Evolutionary conservation across 2,329 filamentous ascomycete genomes (phyloP).

Genomic region (Cercospora brassicicola): DNA sequence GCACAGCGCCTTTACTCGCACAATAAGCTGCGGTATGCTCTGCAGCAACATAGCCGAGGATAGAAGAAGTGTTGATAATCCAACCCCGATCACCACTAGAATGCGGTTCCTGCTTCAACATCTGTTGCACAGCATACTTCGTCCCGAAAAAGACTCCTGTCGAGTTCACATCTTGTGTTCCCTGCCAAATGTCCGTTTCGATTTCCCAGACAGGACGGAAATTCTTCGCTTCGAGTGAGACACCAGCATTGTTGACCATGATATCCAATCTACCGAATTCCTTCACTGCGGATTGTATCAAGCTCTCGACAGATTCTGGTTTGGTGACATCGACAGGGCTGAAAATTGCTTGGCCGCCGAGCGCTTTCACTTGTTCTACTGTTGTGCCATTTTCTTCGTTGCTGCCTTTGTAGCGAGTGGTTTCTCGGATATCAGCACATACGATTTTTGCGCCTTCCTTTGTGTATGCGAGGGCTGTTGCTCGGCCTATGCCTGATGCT

Average conservation of each 20-base stretch:
- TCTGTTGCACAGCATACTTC: conserved; percentile 52
- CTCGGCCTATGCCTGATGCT: conserved; percentile 34
- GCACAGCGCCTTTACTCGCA: conserved; percentile 33
- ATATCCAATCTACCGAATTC: conserved; percentile 26
- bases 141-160: conserved; percentile 46
- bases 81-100: conserved; percentile 48
- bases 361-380: conserved; percentile 35
- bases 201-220: conserved; percentile 27
- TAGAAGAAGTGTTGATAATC: conserved; percentile 53
- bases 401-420: conserved; percentile 20
- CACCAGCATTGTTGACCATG: conserved; percentile 24
- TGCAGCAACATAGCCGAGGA: conserved; percentile 48
- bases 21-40: conserved; percentile 37
- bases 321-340: conserved; percentile 39
- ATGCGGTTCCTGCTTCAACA: conserved; percentile 51
- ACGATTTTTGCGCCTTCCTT: conserved; percentile 33
- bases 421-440: conserved; percentile 33
- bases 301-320: conserved; percentile 26
- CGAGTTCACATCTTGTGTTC: conserved; percentile 41
- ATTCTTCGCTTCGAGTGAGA: conserved; percentile 23
- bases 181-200: conserved; percentile 24
- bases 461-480: conserved; percentile 31
- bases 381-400: conserved; percentile 33
- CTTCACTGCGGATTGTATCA: conserved; percentile 29
- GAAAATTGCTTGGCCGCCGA: conserved; percentile 41